Base-by-base conservation (phyloP, 805 yeast species). In the Nakazawaea wyomingensis region DNA sequence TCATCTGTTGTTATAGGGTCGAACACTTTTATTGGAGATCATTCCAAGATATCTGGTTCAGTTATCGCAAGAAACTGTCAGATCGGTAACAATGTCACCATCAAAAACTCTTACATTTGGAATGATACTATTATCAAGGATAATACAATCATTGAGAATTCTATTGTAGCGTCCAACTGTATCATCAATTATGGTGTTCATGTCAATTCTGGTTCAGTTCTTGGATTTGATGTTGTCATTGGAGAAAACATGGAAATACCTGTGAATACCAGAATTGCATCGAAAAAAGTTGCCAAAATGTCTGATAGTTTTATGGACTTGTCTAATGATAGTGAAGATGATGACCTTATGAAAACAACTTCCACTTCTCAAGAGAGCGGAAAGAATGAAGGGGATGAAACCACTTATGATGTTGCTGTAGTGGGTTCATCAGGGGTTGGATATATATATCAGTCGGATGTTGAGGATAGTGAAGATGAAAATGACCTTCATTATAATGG, bases 1-100 rank as follows among this genome's bases (percentile, higher is more conserved):
- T 76, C 81, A 43, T 72, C 86, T 50, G 85, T 95, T 1, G 85
- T 88, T 3, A 83, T 93, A 50, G 99, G 98, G 3, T 68, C 82
- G 1, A 73, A 78, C 40, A 73, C 96, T 0, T 68, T 66, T 32
- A 82, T 93, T 52, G 96, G 96, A 33, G 89, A 84, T 50, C 80
- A 82, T 14, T 68, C 96, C 0, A 50, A 54, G 4, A 72, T 93
- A 31, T 71, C 71, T 44, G 78, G 80, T 41, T 80, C 95, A 19
- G 85, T 85, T 3, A 79, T 93, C 57, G 99, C 99, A 5, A 78
- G 91, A 50, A 74, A 83, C 48, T 90, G 96, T 64, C 74, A 66
- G 43, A 87, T 93, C 53, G 98, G 97, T 24, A 73, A 78, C 40
- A 81, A 85, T 53, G 93, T 84, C 19, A 61, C 50, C 2, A 78